phyloP scores from a whole-genome alignment of 768 basidiomycete genomes.

The Russula virescens region DNA sequence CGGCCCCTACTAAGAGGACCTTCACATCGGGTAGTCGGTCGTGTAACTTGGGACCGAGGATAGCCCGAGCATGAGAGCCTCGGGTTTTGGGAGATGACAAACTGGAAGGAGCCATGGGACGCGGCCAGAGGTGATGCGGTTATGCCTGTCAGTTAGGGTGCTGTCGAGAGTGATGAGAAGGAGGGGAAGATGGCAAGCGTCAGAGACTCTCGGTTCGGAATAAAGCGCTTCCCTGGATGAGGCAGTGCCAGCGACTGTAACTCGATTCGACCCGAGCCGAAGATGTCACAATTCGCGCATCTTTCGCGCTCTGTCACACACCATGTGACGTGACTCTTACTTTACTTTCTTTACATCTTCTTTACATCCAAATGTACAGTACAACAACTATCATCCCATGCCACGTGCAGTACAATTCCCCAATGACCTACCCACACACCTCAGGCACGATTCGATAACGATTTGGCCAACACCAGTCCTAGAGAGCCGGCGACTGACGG shows the following conservation, averaged over 20 bases:
- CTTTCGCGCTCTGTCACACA: slow-evolving; percentile 15
- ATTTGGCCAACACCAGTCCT: background rate
- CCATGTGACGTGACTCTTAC: slow-evolving; percentile 3
- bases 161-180: slow-evolving; percentile 2
- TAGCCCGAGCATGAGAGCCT: slow-evolving; percentile 59
- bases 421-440: background rate
- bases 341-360: background rate
- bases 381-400: background rate
- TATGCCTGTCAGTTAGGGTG: background rate
- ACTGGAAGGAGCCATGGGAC: slow-evolving; percentile 7
- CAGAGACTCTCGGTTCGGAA: background rate
- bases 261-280: slow-evolving; percentile 1
- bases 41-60: slow-evolving; percentile 72
- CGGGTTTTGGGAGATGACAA: slow-evolving; percentile 13
- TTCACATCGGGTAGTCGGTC: slow-evolving; percentile 53
- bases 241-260: background rate
- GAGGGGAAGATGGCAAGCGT: slow-evolving; percentile 9
- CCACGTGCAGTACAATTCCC: background rate
- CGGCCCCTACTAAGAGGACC: slow-evolving; percentile 89
- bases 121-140: background rate
- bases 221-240: background rate
- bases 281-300: background rate
- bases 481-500: background rate
- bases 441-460: background rate
- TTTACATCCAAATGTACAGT: background rate